Evolutionary conservation across 768 basidiomycete genomes (phyloP), one percentile per base, ranked within the genome.

Genomic region (Exsudoporus frostii): DNA sequence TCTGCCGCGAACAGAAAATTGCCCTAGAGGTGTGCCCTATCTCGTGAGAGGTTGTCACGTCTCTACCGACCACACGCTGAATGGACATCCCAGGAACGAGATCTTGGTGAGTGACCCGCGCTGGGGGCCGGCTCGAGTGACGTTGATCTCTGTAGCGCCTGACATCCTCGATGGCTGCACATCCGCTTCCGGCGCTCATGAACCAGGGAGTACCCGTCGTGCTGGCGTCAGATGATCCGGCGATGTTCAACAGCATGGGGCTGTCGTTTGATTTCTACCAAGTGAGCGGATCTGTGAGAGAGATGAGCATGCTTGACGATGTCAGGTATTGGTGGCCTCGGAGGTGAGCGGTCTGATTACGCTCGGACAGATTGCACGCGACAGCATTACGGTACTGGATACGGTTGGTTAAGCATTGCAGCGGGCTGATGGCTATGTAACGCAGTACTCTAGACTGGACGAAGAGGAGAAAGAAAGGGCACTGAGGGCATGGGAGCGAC

Each of bases 261-360:
- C 73, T 90, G 7, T 83, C 84, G 1, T 90, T 80, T 64, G 88
- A 89, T 69, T 89, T 82, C 67, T 90, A 77, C 68, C 88, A 90
- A 71, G 85, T 81, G 57, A 54, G 65, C 25, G 13, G 2, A 17
- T 51, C 45, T 19, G 29, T 49, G 1, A 14, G 45, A 29, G 42
- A 4, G 25, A 10, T n/a, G 42, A n/a, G 42, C 42, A 22, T 32
- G 20, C 10, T 24, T 46, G 45, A 46, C 14, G 30, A 32, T 20
- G 32, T 19, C 51, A 81, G 79, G 83, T 87, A 32, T 66, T 88
- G 20, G 83, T 82, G 11, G 72, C 80, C 7, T 86, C 84, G 55
- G 87, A 88, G 65, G 60, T 85, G 20, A 82, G 77, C 10, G 84
- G 85, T 19, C 65, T 90, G 30, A 73, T 76, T 40, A 82, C 83